Conservation (phyloP, 2,329 filamentous ascomycete species). For the Cladophialophora exuberans region DNA sequence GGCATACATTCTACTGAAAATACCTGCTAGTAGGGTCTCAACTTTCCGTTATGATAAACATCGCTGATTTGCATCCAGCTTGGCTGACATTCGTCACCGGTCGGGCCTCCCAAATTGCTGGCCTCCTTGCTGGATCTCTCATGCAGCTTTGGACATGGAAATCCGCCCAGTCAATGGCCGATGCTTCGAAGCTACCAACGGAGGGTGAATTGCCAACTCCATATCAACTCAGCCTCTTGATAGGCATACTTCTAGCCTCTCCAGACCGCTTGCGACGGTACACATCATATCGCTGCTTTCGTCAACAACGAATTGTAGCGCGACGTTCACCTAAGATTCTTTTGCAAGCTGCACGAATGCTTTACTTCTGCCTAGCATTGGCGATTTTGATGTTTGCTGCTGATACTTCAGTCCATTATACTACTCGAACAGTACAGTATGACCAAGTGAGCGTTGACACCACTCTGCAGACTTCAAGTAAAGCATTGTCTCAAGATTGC, state of each 20-base stretch:
- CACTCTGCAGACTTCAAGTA: background rate
- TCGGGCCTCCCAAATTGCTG: slow-evolving; percentile 15
- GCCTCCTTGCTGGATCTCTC: slow-evolving; percentile 14
- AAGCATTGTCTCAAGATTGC: slow-evolving; percentile 11
- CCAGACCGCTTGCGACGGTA: slow-evolving; percentile 13
- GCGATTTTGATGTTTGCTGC: slow-evolving; percentile 4
- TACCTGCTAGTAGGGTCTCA: slow-evolving; percentile 6
- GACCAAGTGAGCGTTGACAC: slow-evolving; percentile 1
- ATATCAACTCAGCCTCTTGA: slow-evolving; percentile 19
- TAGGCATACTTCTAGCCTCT: slow-evolving; percentile 15
- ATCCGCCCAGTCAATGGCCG: slow-evolving; percentile 11
- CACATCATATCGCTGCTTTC: slow-evolving; percentile 14
- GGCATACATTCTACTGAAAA: background rate
- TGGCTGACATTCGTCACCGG: slow-evolving; percentile 17
- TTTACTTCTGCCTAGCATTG: slow-evolving; percentile 8
- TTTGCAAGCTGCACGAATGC: slow-evolving; percentile 3
- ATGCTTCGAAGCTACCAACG: background rate
- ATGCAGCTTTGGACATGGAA: slow-evolving; percentile 21
- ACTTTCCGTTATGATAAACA: background rate
- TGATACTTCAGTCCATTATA: slow-evolving; percentile 17
- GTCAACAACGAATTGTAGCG: slow-evolving; percentile 7
- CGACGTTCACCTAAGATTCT: slow-evolving; percentile 8
- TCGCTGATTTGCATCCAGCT: background rate
- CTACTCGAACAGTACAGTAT: slow-evolving; percentile 12
- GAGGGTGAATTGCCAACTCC: slow-evolving; percentile 8